Evolutionary conservation across 495 filamentous ascomycete genomes (phyloP).

Genomic region (Trichocladium uniseriatum): DNA sequence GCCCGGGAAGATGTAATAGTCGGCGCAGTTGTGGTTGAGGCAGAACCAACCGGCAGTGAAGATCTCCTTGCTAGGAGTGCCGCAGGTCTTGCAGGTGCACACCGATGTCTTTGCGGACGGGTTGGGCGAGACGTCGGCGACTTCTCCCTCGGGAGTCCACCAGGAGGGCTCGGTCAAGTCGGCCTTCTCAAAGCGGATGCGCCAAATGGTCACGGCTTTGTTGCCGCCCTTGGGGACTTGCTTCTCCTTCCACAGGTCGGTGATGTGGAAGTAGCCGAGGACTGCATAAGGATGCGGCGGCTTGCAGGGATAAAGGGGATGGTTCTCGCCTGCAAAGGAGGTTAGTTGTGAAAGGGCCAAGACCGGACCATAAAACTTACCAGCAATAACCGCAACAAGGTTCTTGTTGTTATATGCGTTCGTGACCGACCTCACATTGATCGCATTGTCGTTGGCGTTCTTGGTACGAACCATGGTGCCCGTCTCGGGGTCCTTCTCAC

Average conservation of each 20-base stretch:
- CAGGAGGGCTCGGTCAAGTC: slow-evolving; percentile 51
- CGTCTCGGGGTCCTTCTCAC: slow-evolving; percentile 27
- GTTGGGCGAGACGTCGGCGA: neutral
- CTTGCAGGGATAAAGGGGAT: slow-evolving; percentile 42
- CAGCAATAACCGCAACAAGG: slow-evolving; percentile 51
- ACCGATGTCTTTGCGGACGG: neutral
- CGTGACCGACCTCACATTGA: slow-evolving; percentile 28
- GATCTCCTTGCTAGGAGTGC: slow-evolving; percentile 26
- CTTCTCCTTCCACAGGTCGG: slow-evolving; percentile 63
- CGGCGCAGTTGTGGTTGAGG: slow-evolving; percentile 44
- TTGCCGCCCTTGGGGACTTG: slow-evolving; percentile 5
- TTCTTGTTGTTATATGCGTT: slow-evolving; percentile 27
- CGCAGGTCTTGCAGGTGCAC: slow-evolving; percentile 22
- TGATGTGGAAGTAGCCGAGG: slow-evolving; percentile 64
- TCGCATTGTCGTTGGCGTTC: slow-evolving; percentile 34
- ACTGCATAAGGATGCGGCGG: slow-evolving; percentile 60
- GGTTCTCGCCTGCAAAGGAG: slow-evolving; percentile 39
- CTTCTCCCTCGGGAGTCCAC: slow-evolving; percentile 42
- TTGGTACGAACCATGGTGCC: slow-evolving; percentile 29
- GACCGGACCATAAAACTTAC: slow-evolving; percentile 34
- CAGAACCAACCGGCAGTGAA: slow-evolving; percentile 59
- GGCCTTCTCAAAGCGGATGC: slow-evolving; percentile 64
- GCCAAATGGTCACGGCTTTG: slow-evolving; percentile 37
- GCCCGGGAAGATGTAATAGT: slow-evolving; percentile 46
- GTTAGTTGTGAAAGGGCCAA: slow-evolving; percentile 5